These are phyloP conservation scores for Cyclospora cayetanensis DNA, from an alignment of 169 alveolate genomes.

Conservation along the genomic window DNA sequence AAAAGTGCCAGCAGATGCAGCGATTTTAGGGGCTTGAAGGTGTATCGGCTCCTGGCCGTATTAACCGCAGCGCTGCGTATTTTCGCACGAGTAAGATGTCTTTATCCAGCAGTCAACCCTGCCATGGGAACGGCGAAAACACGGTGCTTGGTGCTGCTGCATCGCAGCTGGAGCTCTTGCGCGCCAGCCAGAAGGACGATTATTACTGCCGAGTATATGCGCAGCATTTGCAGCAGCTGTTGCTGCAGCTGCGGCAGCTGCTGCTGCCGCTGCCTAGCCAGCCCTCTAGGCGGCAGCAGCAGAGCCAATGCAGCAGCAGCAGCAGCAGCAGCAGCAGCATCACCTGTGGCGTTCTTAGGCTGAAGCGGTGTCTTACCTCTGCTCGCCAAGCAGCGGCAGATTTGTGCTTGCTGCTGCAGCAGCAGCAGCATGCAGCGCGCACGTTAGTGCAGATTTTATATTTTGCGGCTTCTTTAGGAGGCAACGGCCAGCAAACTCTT, in stretches of 20 bases:
- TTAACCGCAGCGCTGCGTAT: too few relatives aligned
- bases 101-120: too few relatives aligned
- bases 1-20: too few relatives aligned
- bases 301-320: neutral
- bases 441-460: neutral
- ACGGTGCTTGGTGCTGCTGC: conserved; percentile 1
- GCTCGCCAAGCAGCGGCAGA: neutral
- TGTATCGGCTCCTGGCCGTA: too few relatives aligned
- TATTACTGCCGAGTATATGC: conserved; percentile 3
- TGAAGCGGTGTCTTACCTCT: neutral
- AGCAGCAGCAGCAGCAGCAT: conserved; percentile 50
- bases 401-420: conserved; percentile 33
- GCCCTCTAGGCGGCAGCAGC: neutral
- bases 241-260: conserved; percentile 57
- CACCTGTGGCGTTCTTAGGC: neutral
- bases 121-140: too few relatives aligned
- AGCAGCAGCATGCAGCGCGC: neutral
- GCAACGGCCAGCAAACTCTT: neutral
- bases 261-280: neutral
- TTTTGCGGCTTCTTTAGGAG: conserved; percentile 22
- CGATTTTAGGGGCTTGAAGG: too few relatives aligned
- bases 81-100: too few relatives aligned
- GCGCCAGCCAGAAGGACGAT: conserved; percentile 26
- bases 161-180: conserved; percentile 11
- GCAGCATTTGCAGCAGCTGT: conserved; percentile 34